Evolutionary conservation across 2,329 filamentous ascomycete species (phyloP).

Genomic region (Pseudogymnoascus sp.): DNA sequence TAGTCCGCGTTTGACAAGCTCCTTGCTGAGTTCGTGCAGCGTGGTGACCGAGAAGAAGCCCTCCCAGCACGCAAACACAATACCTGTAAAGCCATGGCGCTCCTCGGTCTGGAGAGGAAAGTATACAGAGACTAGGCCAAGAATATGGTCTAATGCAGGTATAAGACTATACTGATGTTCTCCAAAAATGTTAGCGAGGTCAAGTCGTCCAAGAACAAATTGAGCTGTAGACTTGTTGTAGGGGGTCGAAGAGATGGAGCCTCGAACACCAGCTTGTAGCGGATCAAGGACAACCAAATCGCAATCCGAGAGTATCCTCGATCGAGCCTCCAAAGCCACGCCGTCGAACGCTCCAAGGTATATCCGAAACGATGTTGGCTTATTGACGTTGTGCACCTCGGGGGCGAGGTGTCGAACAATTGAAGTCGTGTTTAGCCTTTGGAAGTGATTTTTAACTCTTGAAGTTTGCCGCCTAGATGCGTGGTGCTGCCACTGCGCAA

Average conservation of each 20-base stretch:
- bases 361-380: slow-evolving; percentile 33
- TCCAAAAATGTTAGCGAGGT: slow-evolving; percentile 15
- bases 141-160: slow-evolving; percentile 3
- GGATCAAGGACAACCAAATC: slow-evolving; percentile 38
- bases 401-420: too few relatives aligned
- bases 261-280: slow-evolving; percentile 28
- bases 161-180: slow-evolving; percentile 2
- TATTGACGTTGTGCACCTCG: slow-evolving; percentile 10
- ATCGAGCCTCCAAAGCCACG: slow-evolving; percentile 27
- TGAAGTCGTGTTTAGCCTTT: too few relatives aligned
- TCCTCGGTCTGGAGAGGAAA: slow-evolving; percentile 14
- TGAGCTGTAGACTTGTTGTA: too few relatives aligned
- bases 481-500: too few relatives aligned
- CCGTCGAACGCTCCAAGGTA: slow-evolving; percentile 33
- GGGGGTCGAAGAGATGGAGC: slow-evolving; percentile 24
- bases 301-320: slow-evolving; percentile 32
- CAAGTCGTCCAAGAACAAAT: slow-evolving; percentile 12
- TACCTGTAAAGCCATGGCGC: slow-evolving; percentile 12
- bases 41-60: slow-evolving; percentile 15
- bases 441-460: too few relatives aligned
- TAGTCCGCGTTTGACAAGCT: slow-evolving; percentile 18
- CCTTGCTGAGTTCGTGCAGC: slow-evolving; percentile 14
- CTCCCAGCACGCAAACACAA: slow-evolving; percentile 19
- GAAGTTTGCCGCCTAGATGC: too few relatives aligned
- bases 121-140: slow-evolving; percentile 1